Evolutionary conservation across 805 yeast genomes (phyloP).

Genomic region (Candida krabiensis): DNA sequence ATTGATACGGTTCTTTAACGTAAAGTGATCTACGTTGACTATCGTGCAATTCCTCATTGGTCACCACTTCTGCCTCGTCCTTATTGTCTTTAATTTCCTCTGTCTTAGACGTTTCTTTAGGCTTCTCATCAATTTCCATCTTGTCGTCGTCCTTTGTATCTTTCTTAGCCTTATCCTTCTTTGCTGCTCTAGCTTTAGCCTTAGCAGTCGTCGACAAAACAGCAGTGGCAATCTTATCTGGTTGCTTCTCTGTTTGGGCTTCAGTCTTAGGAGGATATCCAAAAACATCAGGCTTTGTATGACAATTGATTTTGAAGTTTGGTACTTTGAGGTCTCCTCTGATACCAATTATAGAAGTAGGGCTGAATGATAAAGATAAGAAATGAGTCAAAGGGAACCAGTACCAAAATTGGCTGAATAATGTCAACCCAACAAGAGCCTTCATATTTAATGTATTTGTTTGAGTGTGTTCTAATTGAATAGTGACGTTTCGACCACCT

Average conservation of each 20-base stretch:
- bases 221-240: slow-evolving; percentile 89
- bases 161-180: slow-evolving; percentile 45
- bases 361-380: slow-evolving; percentile 85
- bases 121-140: slow-evolving; percentile 33
- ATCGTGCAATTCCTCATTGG: slow-evolving; percentile 31
- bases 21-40: slow-evolving; percentile 42
- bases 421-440: slow-evolving; percentile 87
- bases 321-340: slow-evolving; percentile 85
- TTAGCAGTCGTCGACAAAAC: slow-evolving; percentile 90
- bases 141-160: slow-evolving; percentile 43
- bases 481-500: slow-evolving; percentile 97
- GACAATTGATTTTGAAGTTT: slow-evolving; percentile 75
- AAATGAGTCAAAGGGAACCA: slow-evolving; percentile 98
- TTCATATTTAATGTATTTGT: slow-evolving; percentile 88
- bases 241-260: slow-evolving; percentile 74
- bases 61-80: slow-evolving; percentile 19
- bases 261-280: slow-evolving; percentile 88
- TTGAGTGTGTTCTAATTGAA: slow-evolving; percentile 81
- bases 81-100: slow-evolving; percentile 15
- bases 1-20: slow-evolving; percentile 62
- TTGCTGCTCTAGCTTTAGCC: slow-evolving; percentile 87
- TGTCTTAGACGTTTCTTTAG: slow-evolving; percentile 25
- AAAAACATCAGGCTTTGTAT: slow-evolving; percentile 75
- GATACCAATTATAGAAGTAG: slow-evolving; percentile 88
- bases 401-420: slow-evolving; percentile 94